A percentile compares a stretch with the other conserved stretches of the same genome.
Conservation (phyloP, 2,329 filamentous ascomycete genomes). For the Claviceps paspali region DNA sequence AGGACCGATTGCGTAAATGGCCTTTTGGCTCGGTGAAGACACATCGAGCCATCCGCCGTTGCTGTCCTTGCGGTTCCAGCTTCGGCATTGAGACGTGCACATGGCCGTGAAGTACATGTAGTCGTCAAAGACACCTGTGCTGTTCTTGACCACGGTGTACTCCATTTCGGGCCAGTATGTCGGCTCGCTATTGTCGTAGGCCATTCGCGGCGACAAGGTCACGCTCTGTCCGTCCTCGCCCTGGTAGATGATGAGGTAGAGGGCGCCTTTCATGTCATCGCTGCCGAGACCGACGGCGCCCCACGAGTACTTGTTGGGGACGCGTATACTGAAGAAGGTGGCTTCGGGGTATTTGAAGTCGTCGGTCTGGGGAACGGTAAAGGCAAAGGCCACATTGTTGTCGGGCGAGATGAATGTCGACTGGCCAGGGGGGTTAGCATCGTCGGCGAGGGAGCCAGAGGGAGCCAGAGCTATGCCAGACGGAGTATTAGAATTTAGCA, state of each 20-base stretch:
- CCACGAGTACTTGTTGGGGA: constrained; percentile 31
- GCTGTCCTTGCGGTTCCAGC: constrained; percentile 24
- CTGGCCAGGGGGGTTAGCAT: constrained; percentile 17
- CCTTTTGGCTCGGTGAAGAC: constrained; percentile 28
- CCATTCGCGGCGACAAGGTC: constrained; percentile 39
- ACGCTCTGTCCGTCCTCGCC: constrained; percentile 30
- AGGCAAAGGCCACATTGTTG: constrained; percentile 30
- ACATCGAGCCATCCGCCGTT: constrained; percentile 31
- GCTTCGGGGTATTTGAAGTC: constrained; percentile 20
- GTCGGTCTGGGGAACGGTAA: constrained; percentile 31
- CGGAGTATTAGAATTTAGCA: background rate
- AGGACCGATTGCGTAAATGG: constrained; percentile 42
- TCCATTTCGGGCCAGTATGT: constrained; percentile 27
- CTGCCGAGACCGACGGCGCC: constrained; percentile 39
- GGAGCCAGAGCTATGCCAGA: constrained; percentile 11
- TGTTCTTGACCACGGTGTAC: constrained; percentile 25
- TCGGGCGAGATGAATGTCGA: constrained; percentile 30
- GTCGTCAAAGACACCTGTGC: constrained; percentile 31
- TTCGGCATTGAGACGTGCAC: constrained; percentile 35
- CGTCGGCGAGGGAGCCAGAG: constrained; percentile 11
- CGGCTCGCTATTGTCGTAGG: constrained; percentile 37
- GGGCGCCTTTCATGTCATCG: constrained; percentile 32
- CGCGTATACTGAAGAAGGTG: constrained; percentile 39
- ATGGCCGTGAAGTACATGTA: constrained; percentile 33
- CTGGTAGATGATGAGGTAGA: constrained; percentile 41